phyloP scores from a whole-genome alignment of 1,139 yeast species.

The Magnusiomyces paraingens region DNA sequence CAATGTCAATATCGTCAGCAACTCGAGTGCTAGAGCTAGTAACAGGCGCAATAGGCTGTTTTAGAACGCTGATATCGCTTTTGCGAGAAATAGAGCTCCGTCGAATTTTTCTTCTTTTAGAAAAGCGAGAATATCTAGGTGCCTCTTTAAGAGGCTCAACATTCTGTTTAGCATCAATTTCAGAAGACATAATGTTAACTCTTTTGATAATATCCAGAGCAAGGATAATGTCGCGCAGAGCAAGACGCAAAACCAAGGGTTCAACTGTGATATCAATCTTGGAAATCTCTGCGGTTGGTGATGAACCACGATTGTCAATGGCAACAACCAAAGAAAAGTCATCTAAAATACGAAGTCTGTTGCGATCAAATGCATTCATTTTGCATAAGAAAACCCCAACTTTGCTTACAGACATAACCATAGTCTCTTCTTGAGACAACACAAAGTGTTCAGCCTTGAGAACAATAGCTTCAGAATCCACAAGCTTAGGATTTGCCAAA shows the following conservation, averaged over 20 bases:
- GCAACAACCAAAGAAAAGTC: slow-evolving; percentile 79
- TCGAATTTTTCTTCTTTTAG: slow-evolving; percentile 13
- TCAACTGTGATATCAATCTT: slow-evolving; percentile 68
- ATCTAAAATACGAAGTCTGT: slow-evolving; percentile 69
- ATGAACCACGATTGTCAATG: slow-evolving; percentile 64
- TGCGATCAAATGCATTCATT: slow-evolving; percentile 60
- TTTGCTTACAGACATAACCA: slow-evolving; percentile 64
- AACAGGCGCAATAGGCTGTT: neutral
- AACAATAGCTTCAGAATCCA: slow-evolving; percentile 79
- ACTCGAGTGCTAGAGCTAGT: neutral
- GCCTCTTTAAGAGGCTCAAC: slow-evolving; percentile 6
- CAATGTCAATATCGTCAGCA: neutral
- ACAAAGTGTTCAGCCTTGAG: slow-evolving; percentile 78
- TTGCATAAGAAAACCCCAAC: slow-evolving; percentile 80
- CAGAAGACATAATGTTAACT: slow-evolving; percentile 49
- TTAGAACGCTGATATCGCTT: neutral
- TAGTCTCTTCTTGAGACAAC: slow-evolving; percentile 56
- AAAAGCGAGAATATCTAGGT: slow-evolving; percentile 23
- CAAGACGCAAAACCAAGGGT: slow-evolving; percentile 72
- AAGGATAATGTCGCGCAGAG: slow-evolving; percentile 77
- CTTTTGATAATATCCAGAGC: slow-evolving; percentile 67
- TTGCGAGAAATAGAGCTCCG: slow-evolving; percentile 6
- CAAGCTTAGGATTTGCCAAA: slow-evolving; percentile 68
- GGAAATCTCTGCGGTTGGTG: slow-evolving; percentile 50
- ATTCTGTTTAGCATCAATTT: slow-evolving; percentile 22